A percentile compares a stretch with the other conserved stretches of the same genome.
phyloP scores from a whole-genome alignment of 306 rosid genomes.

The Acacia melanoxylon region DNA sequence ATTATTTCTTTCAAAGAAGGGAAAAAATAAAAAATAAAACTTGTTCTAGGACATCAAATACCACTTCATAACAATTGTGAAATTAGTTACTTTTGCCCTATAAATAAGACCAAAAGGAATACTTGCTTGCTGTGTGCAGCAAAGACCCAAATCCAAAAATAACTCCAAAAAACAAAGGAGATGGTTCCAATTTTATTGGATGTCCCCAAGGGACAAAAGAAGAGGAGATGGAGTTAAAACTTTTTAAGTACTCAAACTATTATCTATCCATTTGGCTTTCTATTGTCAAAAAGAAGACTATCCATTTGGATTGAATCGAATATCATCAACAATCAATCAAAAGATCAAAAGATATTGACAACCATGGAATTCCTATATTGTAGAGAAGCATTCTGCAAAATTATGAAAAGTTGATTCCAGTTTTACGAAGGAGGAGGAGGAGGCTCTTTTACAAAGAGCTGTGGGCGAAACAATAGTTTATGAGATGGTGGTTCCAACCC shows the following conservation, averaged over 20 bases:
- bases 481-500: slow-evolving; percentile 70
- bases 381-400: slow-evolving; percentile 1
- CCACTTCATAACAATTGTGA: neutral
- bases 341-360: slow-evolving; percentile 24
- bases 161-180: neutral
- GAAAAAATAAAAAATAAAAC: too few relatives aligned
- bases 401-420: neutral
- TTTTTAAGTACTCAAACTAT: neutral
- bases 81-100: neutral
- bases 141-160: neutral
- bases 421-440: slow-evolving; percentile 23
- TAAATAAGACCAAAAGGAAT: neutral
- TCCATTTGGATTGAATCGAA: neutral
- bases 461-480: slow-evolving; percentile 64
- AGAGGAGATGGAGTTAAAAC: neutral
- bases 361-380: slow-evolving; percentile 23
- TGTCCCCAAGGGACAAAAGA: neutral
- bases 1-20: neutral
- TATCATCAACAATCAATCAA: neutral
- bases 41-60: neutral
- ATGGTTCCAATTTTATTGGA: neutral
- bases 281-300: neutral
- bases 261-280: neutral
- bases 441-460: slow-evolving; percentile 57
- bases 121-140: neutral